Base-by-base conservation (phyloP, 2,329 filamentous ascomycete species). In the Colletotrichum sp. region DNA sequence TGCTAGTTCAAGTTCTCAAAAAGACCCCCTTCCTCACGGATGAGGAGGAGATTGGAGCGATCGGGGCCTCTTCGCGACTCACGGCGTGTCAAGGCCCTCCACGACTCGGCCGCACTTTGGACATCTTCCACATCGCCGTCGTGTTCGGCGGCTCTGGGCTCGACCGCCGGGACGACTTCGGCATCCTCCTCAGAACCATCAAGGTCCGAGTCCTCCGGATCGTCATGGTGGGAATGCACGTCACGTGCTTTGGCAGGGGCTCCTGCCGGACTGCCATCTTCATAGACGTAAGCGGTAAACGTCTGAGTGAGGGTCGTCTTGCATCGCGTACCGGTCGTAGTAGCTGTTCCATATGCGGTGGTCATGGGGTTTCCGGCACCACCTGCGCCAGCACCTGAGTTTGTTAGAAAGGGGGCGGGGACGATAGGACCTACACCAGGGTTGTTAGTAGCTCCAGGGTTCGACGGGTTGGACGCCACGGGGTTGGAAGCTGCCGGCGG, bases 291-390 rank as follows among this genome's bases (percentile, higher is more conserved):
- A 36, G 72, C 59, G 8, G 75, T 77, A 34, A 74, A 78, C 6
- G 77, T 78, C 48, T 63, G 75, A 24, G 75, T 78, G 55, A 78
- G 60, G 13, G 77, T 78, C 60, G 67, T 67, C 36, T 69, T 77
- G 71, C 77, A 78, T 32, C 65, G 68, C 39, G 65, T 72, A 43
- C 52, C 66, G n/a, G 66, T 73, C 30, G 59, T 14, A 52, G 71
- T 60, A 8, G 75, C 74, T 30, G 73, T 73, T 18, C 48, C 69
- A 39, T 73, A 72, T 16, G 67, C 65, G n/a, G 76, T 77, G 39
- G 68, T 75, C 9, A 71, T 32, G 13, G 32, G 52, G 26, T 61
- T 30, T 21, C 34, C 32, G 14, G 32, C 32, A 28, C 65, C 70
- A 28, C 65, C 70, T 65, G 70, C 18, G 14, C 14, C 26, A 21